These are phyloP conservation scores for Phaffia rhodozyma DNA, from an alignment of 1,284 basidiomycete species.

Conservation along the genomic window DNA sequence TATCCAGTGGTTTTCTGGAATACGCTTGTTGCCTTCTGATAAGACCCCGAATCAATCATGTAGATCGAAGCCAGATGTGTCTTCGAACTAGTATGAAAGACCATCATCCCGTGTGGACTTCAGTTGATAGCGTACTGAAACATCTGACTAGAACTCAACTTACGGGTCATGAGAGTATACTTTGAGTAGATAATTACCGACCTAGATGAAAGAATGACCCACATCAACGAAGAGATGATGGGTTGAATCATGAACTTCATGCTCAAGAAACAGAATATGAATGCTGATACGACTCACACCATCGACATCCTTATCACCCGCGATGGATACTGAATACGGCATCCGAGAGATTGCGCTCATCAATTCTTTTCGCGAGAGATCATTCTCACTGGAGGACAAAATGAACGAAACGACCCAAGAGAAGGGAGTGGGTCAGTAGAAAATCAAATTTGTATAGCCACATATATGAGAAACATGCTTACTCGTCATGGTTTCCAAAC, in stretches of 20 bases:
- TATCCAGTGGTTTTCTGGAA: slow-evolving; percentile 52
- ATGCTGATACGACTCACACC: slow-evolving; percentile 47
- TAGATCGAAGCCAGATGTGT: slow-evolving; percentile 80
- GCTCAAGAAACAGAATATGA: slow-evolving; percentile 46
- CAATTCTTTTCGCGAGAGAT: slow-evolving; percentile 44
- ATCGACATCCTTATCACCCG: slow-evolving; percentile 67
- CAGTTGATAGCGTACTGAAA: background rate
- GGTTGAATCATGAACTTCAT: no score
- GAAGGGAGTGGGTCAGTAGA: no score
- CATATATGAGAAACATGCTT: no score
- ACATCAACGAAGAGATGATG: background rate
- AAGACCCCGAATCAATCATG: slow-evolving; percentile 81
- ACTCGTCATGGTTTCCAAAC: slow-evolving; percentile 85
- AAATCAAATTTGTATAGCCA: no score
- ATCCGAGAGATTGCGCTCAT: slow-evolving; percentile 59
- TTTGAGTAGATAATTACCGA: slow-evolving; percentile 46
- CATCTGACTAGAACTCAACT: slow-evolving; percentile 35
- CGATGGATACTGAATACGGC: slow-evolving; percentile 69
- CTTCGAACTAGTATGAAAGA: slow-evolving; percentile 46
- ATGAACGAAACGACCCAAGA: no score
- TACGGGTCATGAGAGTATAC: slow-evolving; percentile 43
- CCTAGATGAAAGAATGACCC: slow-evolving; percentile 27
- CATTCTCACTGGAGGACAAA: slow-evolving; percentile 37
- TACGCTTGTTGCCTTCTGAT: slow-evolving; percentile 47
- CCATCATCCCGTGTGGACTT: no score